Percentiles rank a stretch among this genome's conserved stretches.
Conservation (phyloP, 495 filamentous ascomycete species). For the Letharia lupina region DNA sequence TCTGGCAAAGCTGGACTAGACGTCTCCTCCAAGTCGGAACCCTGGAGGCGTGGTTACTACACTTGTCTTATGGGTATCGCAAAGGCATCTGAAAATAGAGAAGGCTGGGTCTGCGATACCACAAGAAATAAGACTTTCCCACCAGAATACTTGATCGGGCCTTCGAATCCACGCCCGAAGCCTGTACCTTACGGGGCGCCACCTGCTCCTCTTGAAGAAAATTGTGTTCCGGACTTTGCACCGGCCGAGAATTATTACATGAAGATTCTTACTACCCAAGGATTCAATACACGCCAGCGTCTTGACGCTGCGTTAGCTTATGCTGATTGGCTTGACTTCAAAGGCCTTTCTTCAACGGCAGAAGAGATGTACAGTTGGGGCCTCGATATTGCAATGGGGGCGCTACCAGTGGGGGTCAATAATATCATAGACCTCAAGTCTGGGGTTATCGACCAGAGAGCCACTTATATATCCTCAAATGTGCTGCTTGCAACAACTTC, state of each 20-base stretch:
- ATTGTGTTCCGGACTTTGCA: conserved; percentile 57
- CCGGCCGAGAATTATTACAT: conserved; percentile 65
- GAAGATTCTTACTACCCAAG: conserved; percentile 65
- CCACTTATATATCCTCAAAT: conserved; percentile 55
- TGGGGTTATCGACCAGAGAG: conserved; percentile 47
- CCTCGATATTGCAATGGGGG: conserved; percentile 55
- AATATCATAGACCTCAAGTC: conserved; percentile 52
- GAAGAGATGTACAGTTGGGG: conserved; percentile 64
- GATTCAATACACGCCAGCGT: conserved; percentile 64
- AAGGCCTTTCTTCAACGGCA: conserved; percentile 51
- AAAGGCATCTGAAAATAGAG: conserved; percentile 67
- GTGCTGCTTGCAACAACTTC: conserved; percentile 66
- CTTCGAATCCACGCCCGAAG: conserved; percentile 72
- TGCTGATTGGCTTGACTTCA: conserved; percentile 75
- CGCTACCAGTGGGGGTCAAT: conserved; percentile 36
- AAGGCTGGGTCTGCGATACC: conserved; percentile 64
- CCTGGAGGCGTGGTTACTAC: conserved; percentile 78
- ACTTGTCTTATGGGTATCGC: conserved; percentile 68
- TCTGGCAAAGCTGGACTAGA: conserved; percentile 56
- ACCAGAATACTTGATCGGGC: conserved; percentile 61
- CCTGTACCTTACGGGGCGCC: conserved; percentile 53
- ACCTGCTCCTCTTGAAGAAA: conserved; percentile 56
- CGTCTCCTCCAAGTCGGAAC: conserved; percentile 62
- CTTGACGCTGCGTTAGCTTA: conserved; percentile 73
- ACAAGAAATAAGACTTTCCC: conserved; percentile 58